Conservation (phyloP, 1,284 basidiomycete genomes). For the Malassezia brasiliensis region DNA sequence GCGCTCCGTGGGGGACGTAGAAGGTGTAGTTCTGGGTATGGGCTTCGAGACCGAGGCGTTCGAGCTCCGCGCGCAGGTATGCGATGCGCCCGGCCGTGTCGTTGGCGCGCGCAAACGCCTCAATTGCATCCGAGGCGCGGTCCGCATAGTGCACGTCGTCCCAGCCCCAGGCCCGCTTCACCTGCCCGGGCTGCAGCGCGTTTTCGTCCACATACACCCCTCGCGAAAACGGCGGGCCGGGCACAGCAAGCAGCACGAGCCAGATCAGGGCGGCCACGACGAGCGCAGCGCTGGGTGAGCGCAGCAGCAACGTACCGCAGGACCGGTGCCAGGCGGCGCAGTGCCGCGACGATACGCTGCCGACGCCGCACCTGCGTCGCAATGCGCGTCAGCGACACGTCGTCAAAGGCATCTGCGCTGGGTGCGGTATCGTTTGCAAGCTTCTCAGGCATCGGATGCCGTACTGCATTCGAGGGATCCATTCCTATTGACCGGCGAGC, state of each 20-base stretch:
- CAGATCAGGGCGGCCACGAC: conserved; percentile 22
- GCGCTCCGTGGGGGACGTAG: conserved; percentile 3
- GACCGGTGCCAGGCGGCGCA: background rate
- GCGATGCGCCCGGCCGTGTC: conserved; percentile 18
- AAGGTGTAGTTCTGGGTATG: conserved; percentile 21
- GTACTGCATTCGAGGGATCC: background rate
- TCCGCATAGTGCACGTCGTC: conserved; percentile 34
- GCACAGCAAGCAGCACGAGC: conserved; percentile 27
- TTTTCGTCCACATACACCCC: conserved; percentile 46
- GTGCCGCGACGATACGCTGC: background rate
- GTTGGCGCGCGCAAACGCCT: background rate
- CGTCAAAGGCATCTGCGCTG: background rate
- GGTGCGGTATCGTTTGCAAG: too few species aligned
- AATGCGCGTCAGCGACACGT: background rate
- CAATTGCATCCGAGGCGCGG: conserved; percentile 25
- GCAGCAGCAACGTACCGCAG: background rate
- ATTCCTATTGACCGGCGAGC: background rate
- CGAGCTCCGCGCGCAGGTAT: conserved; percentile 25
- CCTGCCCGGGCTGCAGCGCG: conserved; percentile 41
- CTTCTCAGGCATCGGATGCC: too few species aligned
- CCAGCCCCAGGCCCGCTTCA: conserved; percentile 29
- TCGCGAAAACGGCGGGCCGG: conserved; percentile 30
- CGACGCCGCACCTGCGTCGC: background rate
- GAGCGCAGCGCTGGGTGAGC: conserved; percentile 6
- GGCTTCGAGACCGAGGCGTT: conserved; percentile 26